Percentiles rank a stretch among this genome's conserved stretches.
Evolutionary conservation across 1,284 basidiomycete genomes (phyloP).

Genomic region (Quambalaria eucalypti): DNA sequence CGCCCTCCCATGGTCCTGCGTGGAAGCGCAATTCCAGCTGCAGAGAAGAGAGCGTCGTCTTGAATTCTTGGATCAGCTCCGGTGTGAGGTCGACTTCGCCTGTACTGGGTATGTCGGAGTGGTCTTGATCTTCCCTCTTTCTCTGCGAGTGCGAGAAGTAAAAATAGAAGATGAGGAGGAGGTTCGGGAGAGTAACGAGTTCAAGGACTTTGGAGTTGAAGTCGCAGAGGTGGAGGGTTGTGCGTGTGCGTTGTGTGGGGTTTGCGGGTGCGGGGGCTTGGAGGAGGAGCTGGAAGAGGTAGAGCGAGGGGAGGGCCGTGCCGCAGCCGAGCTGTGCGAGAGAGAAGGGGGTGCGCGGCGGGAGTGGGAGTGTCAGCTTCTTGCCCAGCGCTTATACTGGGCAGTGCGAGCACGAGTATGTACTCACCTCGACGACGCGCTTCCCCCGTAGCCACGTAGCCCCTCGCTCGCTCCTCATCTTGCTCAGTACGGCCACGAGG

Average conservation of each 20-base stretch:
- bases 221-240: conserved; percentile 77
- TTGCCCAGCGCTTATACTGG: background rate
- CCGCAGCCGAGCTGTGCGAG: conserved; percentile 73
- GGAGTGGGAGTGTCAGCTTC: background rate
- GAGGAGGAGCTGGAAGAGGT: conserved; percentile 61
- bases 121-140: conserved; percentile 35
- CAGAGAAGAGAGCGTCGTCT: conserved; percentile 53
- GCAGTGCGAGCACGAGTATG: background rate
- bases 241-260: conserved; percentile 26
- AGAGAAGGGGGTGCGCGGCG: background rate
- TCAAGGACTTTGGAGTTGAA: conserved; percentile 74
- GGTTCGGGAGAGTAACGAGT: conserved; percentile 75
- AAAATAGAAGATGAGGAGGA: conserved; percentile 61
- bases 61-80: conserved; percentile 61
- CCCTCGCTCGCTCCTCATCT: background rate
- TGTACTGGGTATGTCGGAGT: conserved; percentile 22
- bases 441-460: background rate
- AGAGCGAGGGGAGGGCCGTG: conserved; percentile 73
- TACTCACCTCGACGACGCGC: background rate
- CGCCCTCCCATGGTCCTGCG: conserved; percentile 64
- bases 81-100: conserved; percentile 36
- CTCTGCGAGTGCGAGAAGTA: background rate
- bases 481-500: conserved; percentile 52
- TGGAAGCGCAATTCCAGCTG: conserved; percentile 65
- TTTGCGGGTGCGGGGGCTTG: conserved; percentile 4